A percentile compares a stretch with the other conserved stretches of the same genome.
These are phyloP conservation scores for Penicillium sp. DNA, from an alignment of 2,329 filamentous ascomycete species.

Conservation along the genomic window DNA sequence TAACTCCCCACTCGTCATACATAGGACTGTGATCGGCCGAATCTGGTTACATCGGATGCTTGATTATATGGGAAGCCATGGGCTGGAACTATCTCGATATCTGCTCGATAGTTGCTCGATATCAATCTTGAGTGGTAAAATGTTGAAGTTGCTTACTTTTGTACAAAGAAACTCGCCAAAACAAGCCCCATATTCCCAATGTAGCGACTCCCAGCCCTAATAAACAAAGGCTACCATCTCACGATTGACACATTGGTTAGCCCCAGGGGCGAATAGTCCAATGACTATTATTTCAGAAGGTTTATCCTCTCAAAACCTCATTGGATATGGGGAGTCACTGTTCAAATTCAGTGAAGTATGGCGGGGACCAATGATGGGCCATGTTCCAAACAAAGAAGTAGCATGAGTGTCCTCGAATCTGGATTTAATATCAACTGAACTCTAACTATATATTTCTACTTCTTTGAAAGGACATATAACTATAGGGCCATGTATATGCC, in stretches of 20 bases:
- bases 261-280: background rate
- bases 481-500: background rate
- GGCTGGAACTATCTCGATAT: too few relatives aligned
- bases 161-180: constrained; percentile 2
- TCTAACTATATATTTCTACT: background rate
- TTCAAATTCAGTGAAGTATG: background rate
- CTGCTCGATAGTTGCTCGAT: background rate
- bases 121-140: background rate
- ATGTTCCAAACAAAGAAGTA: background rate
- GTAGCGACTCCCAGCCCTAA: background rate
- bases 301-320: background rate
- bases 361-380: background rate
- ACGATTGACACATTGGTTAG: background rate
- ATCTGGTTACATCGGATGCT: background rate
- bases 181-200: background rate
- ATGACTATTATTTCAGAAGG: background rate
- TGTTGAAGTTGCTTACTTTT: background rate
- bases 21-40: constrained; percentile 1
- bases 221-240: constrained; percentile 3
- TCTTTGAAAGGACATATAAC: background rate
- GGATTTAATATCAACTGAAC: background rate
- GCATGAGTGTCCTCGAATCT: background rate
- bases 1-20: constrained; percentile 13
- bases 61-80: background rate
- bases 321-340: background rate